phyloP scores from a whole-genome alignment of 78 protist genomes.

The Dictyostelium intermedium region DNA sequence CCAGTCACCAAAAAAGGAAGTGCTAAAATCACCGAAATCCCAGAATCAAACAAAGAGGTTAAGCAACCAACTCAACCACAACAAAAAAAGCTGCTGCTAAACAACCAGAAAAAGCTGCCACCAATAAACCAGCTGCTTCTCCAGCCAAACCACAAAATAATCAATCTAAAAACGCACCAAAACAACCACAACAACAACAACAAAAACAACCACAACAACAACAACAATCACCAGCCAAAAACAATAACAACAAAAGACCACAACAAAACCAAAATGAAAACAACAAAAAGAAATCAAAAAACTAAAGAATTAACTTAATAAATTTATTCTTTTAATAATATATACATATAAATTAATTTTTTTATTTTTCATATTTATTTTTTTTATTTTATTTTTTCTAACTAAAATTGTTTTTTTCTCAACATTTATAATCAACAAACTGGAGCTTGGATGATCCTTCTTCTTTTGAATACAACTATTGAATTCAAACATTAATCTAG shows the following conservation, averaged over 20 bases:
- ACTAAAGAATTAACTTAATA: neutral
- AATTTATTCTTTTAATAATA: neutral
- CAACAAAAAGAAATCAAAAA: slow-evolving; percentile 5
- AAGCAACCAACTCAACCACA: neutral
- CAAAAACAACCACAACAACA: slow-evolving; percentile 3
- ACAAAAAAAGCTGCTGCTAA: neutral
- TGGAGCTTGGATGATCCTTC: no score
- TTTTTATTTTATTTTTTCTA: no score
- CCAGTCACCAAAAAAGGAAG: neutral
- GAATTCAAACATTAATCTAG: no score
- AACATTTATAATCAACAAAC: no score
- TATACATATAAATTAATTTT: neutral
- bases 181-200: slow-evolving; percentile 6
- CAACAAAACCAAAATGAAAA: slow-evolving; percentile 8
- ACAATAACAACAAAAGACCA: neutral
- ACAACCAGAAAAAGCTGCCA: slow-evolving; percentile 1
- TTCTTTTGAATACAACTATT: no score
- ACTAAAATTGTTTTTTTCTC: no score
- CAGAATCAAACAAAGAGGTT: neutral
- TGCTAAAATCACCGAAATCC: neutral
- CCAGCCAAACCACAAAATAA: slow-evolving; percentile 8
- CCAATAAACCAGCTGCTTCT: neutral
- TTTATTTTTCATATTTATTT: no score
- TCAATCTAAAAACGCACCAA: neutral
- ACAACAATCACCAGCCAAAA: slow-evolving; percentile 18